A percentile compares a stretch with the other conserved stretches of the same genome.
Conservation (phyloP, 208 protist genomes). For the Endotrypanum monterogeii region DNA sequence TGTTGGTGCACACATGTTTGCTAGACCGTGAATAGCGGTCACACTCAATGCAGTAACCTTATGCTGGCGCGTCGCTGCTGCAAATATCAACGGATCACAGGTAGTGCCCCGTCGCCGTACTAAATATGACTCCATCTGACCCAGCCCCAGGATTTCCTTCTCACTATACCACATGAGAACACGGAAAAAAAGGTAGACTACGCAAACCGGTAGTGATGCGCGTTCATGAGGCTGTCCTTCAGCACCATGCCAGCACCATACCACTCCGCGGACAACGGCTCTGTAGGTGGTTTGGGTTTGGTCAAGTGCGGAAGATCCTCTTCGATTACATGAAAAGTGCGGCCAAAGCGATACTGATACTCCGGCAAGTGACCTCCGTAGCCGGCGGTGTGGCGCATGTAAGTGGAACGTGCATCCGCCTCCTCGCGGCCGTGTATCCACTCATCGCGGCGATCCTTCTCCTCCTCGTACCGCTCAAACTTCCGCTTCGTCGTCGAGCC, state of each 20-base stretch:
- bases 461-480: conserved; percentile 67
- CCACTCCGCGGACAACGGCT: conserved; percentile 46
- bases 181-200: conserved; percentile 27
- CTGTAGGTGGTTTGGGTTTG: conserved; percentile 44
- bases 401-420: conserved; percentile 48
- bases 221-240: conserved; percentile 63
- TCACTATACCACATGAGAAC: not conserved
- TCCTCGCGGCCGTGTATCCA: conserved; percentile 76
- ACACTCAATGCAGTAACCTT: not conserved
- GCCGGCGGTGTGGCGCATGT: conserved; percentile 67
- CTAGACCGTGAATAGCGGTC: too few species aligned
- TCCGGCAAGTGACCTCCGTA: conserved; percentile 84
- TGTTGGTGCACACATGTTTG: not conserved
- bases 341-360: conserved; percentile 78
- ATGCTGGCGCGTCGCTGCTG: not conserved
- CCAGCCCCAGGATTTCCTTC: not conserved
- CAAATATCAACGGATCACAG: not conserved
- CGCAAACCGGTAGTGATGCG: conserved; percentile 72
- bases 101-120: not conserved
- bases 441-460: conserved; percentile 71
- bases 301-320: conserved; percentile 80
- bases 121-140: not conserved
- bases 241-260: conserved; percentile 61
- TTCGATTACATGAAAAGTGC: conserved; percentile 89
- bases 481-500: conserved; percentile 34